phyloP scores from a whole-genome alignment of 306 rosid species.

The Pyrus betulifolia region DNA sequence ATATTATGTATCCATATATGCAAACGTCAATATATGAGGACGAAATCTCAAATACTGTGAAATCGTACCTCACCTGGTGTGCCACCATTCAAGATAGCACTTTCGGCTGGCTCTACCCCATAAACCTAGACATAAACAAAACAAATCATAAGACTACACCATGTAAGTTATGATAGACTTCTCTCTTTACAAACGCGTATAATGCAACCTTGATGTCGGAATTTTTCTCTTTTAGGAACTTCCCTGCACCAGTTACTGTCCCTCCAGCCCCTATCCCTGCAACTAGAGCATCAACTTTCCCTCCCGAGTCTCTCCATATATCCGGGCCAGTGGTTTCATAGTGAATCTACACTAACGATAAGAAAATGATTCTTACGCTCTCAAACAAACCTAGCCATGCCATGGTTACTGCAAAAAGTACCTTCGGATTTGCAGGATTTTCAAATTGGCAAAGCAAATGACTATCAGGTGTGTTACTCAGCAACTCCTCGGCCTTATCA shows the following conservation, averaged over 20 bases:
- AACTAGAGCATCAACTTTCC: conserved; percentile 55
- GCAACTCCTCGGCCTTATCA: conserved; percentile 48
- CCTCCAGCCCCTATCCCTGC: conserved; percentile 88
- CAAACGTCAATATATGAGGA: neutral
- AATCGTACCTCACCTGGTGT: conserved; percentile 38
- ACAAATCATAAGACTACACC: neutral
- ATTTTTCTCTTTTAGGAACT: conserved; percentile 66
- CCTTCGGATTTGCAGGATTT: conserved; percentile 68
- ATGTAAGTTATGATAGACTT: neutral
- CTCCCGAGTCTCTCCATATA: conserved; percentile 79
- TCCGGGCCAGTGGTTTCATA: conserved; percentile 87
- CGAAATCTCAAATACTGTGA: no score
- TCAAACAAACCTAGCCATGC: neutral
- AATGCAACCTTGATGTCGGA: conserved; percentile 57
- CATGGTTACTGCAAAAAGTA: conserved; percentile 9
- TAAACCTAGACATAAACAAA: conserved; percentile 33
- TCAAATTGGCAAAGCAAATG: conserved; percentile 46
- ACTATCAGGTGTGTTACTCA: conserved; percentile 45
- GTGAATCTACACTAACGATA: conserved; percentile 44
- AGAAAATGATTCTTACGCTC: neutral
- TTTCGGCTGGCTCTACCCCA: conserved; percentile 77
- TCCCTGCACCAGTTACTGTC: conserved; percentile 61
- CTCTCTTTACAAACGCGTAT: neutral
- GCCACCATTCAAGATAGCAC: conserved; percentile 78
- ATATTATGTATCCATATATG: neutral